Evolutionary conservation across 148 eudicot species (phyloP), one percentile per base, ranked within the genome.

Genomic region (Arctostaphylos glauca): DNA sequence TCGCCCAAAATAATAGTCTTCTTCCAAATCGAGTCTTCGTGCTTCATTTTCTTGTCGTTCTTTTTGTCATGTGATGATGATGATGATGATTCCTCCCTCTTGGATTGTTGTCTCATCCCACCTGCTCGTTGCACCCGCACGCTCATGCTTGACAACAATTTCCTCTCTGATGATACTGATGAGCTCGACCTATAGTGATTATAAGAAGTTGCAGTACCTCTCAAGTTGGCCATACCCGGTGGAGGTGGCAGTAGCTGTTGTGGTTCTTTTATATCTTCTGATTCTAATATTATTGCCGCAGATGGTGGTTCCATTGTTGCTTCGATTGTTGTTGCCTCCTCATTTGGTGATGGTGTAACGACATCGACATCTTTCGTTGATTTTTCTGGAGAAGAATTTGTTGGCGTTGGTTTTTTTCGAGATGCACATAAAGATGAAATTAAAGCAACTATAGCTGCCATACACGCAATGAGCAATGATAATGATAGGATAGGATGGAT

Each of bases 1-100:
- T 92, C 98, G 3, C 98, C 98, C 70, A 92, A 38, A 16, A 94
- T 89, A 41, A 94, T 94, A 44, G 88, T 87, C 85, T 93, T 94
- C 78, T 90, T 88, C 95, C 91, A 94, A 9, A 94, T 44, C 1
- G 94, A 94, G 46, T 94, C 96, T 13, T 89, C 91, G 2, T 88
- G 90, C 21, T 88, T 90, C 82, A 83, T 66, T 41, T 87, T 85
- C 81, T 84, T 88, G 2, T 83, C 76, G 12, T 84, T 73, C 41
- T 76, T 80, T 10, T 25, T 48, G 5, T 77, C 70, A n/a, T 60
- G 12, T 13, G 71, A 66, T 7, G 38, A 31, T 31, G n/a, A 9
- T 13, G 71, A 66, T 7, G 38, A 31, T 31, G n/a, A 9, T 15
- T 79, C 74, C 23, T 83, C 80, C 62, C 47, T 50, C 9, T 23